Evolutionary conservation across 2,329 filamentous ascomycete species (phyloP), one percentile per base, ranked within the genome.

Genomic region (Microsporum audouinii): DNA sequence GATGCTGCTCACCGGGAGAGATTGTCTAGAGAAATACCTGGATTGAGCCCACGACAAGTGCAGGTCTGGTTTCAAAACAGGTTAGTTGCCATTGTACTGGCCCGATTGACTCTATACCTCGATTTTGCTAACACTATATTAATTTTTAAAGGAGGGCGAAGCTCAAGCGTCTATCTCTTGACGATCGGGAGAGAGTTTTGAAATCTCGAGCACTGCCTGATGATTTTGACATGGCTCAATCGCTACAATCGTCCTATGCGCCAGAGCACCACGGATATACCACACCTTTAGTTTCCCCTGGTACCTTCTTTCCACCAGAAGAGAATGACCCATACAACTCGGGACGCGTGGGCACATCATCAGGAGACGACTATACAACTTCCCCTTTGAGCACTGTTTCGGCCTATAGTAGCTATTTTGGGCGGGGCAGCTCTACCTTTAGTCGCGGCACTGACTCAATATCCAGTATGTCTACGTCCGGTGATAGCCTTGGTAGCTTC

Each of bases 41-140:
- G 91, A 0, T 77, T 97, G 57, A 96, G 89, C 68, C 89, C 91
- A 41, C 84, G 91, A 63, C 91, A 97, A 72, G 92, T 97, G 29
- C 91, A 97, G 74, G 91, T 97, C 57, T 97, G 91, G 92, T 97
- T 97, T 75, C 91, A 97, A 75, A 97, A 97, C 75, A 84, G 91
- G 91, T 96, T 23, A 7, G 23, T 82, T 68, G 81, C 70, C 55
- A 8, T 23, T 57, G 3, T 53, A 29, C 5, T 23, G 5, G 8
- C 8, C 2, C 47, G 27, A 45, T 62, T 41, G 39, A 6, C 29
- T 7, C 5, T 36, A 51, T 45, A 59, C 57, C 58, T 51, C 5
- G 23, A 51, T 56, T 6, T 31, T 49, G 49, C 41, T 60, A 59
- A 59, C 29, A 36, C 2, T 47, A 47, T 5, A 34, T 45, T 5